phyloP scores from a whole-genome alignment of 768 basidiomycete genomes.

The Lactarius quietus region DNA sequence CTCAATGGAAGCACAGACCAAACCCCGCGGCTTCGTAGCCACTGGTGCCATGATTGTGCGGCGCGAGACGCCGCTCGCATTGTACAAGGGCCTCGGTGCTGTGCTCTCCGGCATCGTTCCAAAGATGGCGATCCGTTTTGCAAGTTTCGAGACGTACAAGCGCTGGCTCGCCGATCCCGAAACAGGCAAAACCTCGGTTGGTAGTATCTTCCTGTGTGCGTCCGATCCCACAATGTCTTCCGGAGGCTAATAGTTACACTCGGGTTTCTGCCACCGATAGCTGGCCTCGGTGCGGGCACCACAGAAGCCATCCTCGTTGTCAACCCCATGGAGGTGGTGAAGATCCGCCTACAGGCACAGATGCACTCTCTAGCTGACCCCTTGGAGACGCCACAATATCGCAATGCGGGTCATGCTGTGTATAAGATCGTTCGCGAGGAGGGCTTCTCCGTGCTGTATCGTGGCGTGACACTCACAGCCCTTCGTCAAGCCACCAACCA shows the following conservation, averaged over 20 bases:
- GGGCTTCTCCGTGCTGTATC: conserved; percentile 78
- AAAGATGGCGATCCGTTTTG: conserved; percentile 99
- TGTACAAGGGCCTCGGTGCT: conserved; percentile 98
- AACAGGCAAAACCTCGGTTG: conserved; percentile 77
- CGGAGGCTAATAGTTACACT: not conserved
- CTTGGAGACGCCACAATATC: conserved; percentile 86
- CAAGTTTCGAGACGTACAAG: conserved; percentile 96
- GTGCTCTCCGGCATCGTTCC: conserved; percentile 96
- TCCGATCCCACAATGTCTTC: conserved; percentile 8
- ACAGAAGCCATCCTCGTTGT: conserved; percentile 94
- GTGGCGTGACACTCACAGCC: conserved; percentile 92
- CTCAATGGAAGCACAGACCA: conserved; percentile 55
- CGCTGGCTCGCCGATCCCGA: conserved; percentile 66
- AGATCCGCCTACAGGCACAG: conserved; percentile 97
- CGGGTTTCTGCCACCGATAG: conserved; percentile 38
- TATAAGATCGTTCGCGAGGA: conserved; percentile 94
- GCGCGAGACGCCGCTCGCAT: conserved; percentile 89
- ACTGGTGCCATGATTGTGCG: conserved; percentile 85
- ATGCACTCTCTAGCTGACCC: conserved; percentile 97
- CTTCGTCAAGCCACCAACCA: conserved; percentile 97
- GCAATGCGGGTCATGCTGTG: conserved; percentile 95
- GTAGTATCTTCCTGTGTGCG: conserved; percentile 84
- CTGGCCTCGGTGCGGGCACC: conserved; percentile 92
- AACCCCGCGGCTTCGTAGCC: conserved; percentile 86
- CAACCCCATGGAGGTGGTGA: conserved; percentile 99